phyloP scores from a whole-genome alignment of 1,284 basidiomycete genomes.

The Athelia sp. region DNA sequence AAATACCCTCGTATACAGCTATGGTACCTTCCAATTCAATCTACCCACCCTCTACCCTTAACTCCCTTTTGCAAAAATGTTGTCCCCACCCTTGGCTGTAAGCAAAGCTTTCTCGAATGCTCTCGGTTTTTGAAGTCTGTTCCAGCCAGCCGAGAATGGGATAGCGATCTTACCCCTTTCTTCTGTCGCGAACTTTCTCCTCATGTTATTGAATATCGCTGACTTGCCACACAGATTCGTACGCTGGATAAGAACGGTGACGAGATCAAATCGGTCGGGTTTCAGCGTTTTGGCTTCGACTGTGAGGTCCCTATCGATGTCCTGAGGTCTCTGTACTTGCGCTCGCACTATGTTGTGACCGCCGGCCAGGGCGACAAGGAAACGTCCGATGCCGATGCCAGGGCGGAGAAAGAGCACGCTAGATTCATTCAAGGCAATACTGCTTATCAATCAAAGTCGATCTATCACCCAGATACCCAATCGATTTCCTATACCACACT shows the following conservation, averaged over 20 bases:
- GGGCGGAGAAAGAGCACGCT: constrained; percentile 43
- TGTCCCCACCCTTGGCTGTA: constrained; percentile 2
- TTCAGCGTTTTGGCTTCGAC: constrained; percentile 84
- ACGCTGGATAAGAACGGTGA: constrained; percentile 69
- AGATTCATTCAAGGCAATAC: constrained; percentile 48
- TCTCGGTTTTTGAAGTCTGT: not conserved
- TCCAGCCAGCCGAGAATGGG: not conserved
- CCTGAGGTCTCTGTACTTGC: constrained; percentile 82
- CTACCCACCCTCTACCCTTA: no score
- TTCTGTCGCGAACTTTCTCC: no score
- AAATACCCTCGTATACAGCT: no score
- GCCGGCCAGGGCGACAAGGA: constrained; percentile 27
- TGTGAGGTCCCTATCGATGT: constrained; percentile 74
- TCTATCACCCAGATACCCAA: constrained; percentile 72
- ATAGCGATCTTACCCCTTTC: no score
- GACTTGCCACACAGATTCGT: constrained; percentile 37
- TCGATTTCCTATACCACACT: constrained; percentile 90
- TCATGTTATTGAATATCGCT: not conserved
- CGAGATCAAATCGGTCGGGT: constrained; percentile 77
- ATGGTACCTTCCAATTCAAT: no score
- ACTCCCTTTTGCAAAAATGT: no score
- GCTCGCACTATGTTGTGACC: constrained; percentile 68
- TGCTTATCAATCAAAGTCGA: constrained; percentile 77
- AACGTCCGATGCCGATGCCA: constrained; percentile 31
- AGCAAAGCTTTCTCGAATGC: constrained; percentile 2